Evolutionary conservation across 2,329 filamentous ascomycete species (phyloP), one percentile per base, ranked within the genome.

Genomic region (Chrysoporthe austroafricana): DNA sequence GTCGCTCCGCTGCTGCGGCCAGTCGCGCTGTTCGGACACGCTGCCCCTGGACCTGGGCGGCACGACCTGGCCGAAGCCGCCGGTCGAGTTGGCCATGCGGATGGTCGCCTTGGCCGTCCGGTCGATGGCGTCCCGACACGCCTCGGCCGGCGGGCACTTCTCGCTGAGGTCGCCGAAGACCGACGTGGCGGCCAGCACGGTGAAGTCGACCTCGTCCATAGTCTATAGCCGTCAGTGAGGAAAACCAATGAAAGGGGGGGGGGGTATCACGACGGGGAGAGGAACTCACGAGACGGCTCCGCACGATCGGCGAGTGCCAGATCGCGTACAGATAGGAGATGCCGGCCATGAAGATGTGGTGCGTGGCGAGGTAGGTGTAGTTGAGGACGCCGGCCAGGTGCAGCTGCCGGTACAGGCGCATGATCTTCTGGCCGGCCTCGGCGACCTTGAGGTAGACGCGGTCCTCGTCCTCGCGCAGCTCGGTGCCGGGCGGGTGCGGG

Each of bases 151-250:
- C 0, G 95, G 94, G 73, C 96, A 98, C 77, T 97, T 97, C 72
- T 96, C 92, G 72, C 96, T 94, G 70, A 98, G 85, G 75, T 97
- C 96, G 5, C 89, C 91, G 56, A 98, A 89, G 9, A 98, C 94
- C 1, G 95, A 97, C 61, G 93, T 97, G 32, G 94, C 95, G 9
- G 94, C 93, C 61, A 97, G 84, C 9, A 98, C 92, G 0, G 95
- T 98, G 74, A 97, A 97, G 77, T 98, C 95, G n/a, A 98, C 94
- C 77, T 98, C 95, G 74, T 98, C 94, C 81, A 97, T 91, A 8
- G 91, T 92, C 87, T 90, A 39, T 2, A 4, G 67, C 81, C 11
- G 36, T 58, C n/a, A 58, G 56, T 11, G 1, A 4, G 16, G 16
- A 39, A 6, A 4, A 57, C 13, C 3, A 36, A 2, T 6, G 5